Evolutionary conservation across 495 filamentous ascomycete species (phyloP).

Genomic region (Trichoderma asperelloides): DNA sequence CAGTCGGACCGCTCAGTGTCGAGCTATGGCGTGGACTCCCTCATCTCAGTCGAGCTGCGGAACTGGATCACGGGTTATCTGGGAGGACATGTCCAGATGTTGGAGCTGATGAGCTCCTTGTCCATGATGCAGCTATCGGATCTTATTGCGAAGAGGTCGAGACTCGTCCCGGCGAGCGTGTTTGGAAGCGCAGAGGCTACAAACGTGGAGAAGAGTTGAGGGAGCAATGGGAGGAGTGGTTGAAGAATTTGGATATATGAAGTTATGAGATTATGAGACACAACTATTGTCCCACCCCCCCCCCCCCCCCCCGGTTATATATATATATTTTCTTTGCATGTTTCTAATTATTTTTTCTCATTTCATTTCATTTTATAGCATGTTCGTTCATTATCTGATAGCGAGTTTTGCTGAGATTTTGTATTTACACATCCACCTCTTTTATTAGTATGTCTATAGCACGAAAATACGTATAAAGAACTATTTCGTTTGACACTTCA

Average conservation of each 20-base stretch:
- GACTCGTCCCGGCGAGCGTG: not conserved
- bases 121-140: constrained; percentile 9
- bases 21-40: constrained; percentile 30
- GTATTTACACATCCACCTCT: too few species aligned
- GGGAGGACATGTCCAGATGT: constrained; percentile 7
- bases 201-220: not conserved
- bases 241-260: too few species aligned
- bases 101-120: constrained; percentile 12
- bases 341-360: not conserved
- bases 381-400: not conserved
- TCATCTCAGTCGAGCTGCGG: constrained; percentile 30
- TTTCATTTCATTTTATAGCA: not conserved
- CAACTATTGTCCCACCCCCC: too few species aligned
- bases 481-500: not conserved
- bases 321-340: too few species aligned
- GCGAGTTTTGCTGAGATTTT: too few species aligned
- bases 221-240: not conserved
- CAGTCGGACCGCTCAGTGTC: constrained; percentile 16
- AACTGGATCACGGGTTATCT: constrained; percentile 20
- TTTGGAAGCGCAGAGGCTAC: not conserved
- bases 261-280: too few species aligned
- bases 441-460: too few species aligned
- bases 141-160: not conserved
- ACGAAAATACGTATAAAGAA: too few species aligned
- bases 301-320: too few species aligned